Percentiles rank a stretch among this genome's conserved stretches.
Conservation (phyloP, 2,329 filamentous ascomycete genomes). For the Gremmenia infestans region DNA sequence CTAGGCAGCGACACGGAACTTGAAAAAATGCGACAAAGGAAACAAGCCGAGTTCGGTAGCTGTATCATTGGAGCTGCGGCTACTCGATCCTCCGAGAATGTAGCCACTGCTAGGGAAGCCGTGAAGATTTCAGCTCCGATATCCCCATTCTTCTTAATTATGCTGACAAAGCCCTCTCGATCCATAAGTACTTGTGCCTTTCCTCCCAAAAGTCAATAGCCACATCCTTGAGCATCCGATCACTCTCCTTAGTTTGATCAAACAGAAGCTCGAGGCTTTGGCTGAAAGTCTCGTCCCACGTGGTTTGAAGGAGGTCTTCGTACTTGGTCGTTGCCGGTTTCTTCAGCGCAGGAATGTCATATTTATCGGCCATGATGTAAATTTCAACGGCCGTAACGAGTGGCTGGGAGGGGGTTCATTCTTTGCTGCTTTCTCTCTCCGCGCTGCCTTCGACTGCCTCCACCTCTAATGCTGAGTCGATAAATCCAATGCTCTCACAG, state of each 20-base stretch:
- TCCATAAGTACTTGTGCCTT: slow-evolving; percentile 7
- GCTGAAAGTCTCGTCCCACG: slow-evolving; percentile 11
- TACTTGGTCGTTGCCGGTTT: slow-evolving; percentile 11
- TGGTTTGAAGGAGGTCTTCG: background rate
- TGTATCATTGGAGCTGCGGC: background rate
- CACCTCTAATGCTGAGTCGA: no score
- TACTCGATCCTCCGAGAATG: no score
- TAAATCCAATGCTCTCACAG: background rate
- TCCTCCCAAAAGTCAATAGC: slow-evolving; percentile 3
- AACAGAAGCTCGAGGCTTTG: slow-evolving; percentile 8
- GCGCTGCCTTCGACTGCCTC: background rate
- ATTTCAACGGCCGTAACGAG: slow-evolving; percentile 5
- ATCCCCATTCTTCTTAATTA: slow-evolving; percentile 10
- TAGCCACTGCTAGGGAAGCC: no score
- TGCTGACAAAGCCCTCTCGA: slow-evolving; percentile 8
- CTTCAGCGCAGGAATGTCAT: slow-evolving; percentile 17
- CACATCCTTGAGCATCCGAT: slow-evolving; percentile 9
- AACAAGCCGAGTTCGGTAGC: background rate
- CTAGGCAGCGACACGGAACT: background rate
- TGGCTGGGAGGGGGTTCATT: background rate
- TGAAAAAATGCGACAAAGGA: background rate
- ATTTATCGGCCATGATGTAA: slow-evolving; percentile 21
- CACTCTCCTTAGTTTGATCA: slow-evolving; percentile 7
- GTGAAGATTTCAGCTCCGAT: slow-evolving; percentile 9
- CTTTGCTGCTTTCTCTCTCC: background rate